Evolutionary conservation across 2,329 filamentous ascomycete species (phyloP), one percentile per base, ranked within the genome.

Genomic region (Venturia pyrina): DNA sequence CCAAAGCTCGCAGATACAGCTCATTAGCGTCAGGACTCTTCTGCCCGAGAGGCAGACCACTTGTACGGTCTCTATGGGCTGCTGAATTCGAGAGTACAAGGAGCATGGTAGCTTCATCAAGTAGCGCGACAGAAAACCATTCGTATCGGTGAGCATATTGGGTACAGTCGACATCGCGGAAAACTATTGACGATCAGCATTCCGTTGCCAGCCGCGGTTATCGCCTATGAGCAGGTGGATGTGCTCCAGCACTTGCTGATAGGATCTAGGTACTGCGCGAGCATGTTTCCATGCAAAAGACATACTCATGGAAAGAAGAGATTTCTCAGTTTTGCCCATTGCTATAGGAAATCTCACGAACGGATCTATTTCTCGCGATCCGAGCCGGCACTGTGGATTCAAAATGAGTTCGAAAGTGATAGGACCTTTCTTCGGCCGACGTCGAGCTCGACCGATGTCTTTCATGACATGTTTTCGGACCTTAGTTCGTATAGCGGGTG

Each of bases 391-490:
- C 6, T 40, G 19, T n/a, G 48, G 62, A 46, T 64, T 34, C 11
- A 46, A 19, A 17, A 53, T 24, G 21, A 64, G n/a, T 24, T 64
- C 62, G 44, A 64, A 56, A 17, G n/a, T 24, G n/a, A 28, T 56
- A 19, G 40, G 41, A 11, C n/a, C 37, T 17, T 64, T 48, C 34
- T 48, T 50, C 10, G 62, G 62, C 17, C 62, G 48, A 10, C 62
- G 40, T 17, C 62, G 41, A 46, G 37, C 28, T 3, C 43, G 48
- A 6, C 62, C 62, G 19, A 64, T 64, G 41, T 64, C 62, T 64
- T 64, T 64, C 62, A 64, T 64, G 21, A 64, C 62, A 53, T 56
- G 62, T 34, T 56, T 48, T 3, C 44, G 41, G 48, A 64, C 44
- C 43, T 21, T 50, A 1, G 62, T 64, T 56, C 62, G 62, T 48